Evolutionary conservation across 805 yeast species (phyloP), one percentile per base, ranked within the genome.

Genomic region (Barnettozyma vustinii): DNA sequence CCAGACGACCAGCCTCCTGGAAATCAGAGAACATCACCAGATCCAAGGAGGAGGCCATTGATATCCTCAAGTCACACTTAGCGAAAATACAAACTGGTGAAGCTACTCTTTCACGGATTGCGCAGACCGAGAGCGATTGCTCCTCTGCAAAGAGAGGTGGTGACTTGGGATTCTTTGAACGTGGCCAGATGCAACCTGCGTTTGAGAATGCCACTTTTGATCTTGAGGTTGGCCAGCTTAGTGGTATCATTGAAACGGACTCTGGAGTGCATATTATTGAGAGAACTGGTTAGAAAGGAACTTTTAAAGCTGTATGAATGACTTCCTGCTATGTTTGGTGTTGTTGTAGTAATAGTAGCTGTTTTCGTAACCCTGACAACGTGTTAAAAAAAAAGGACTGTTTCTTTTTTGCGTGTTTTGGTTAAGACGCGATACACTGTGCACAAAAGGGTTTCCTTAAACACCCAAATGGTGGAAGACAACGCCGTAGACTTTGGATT

Each of bases 1-100:
- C 91, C 15, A 79, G 99, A 56, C 81, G 96, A 57, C 98, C 99
- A 8, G 80, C 90, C 12, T 87, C 96, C 20, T 94, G 97, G 95
- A 86, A 89, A 64, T 76, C 78, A 33, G 83, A 81, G 21, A 75
- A 79, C 36, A 87, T 92, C 55, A 84, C 96, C 1, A 73, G 88
- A 44, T 65, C 86, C 9, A 84, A 90, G 64, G 96, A 88, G 52
- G 96, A 90, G 58, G 96, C 97, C 27, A 75, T 80, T 44, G 78
- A 78, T 41, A 79, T 79, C 39, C 62, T 88, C 57, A 75, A 76
- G 45, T 74, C 71, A 33, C 80, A 77, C 60, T 79, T 83, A 62
- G 72, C 75, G 6, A 70, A 76, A 55, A 81, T 85, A 56, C 68
- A 77, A 55, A 71, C 74, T 32, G 96, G 95, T 26, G 84, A 81